A percentile compares a stretch with the other conserved stretches of the same genome.
These are phyloP conservation scores for Paraurostyla sp. DNA, from an alignment of 73 alveolate species.

Conservation along the genomic window DNA sequence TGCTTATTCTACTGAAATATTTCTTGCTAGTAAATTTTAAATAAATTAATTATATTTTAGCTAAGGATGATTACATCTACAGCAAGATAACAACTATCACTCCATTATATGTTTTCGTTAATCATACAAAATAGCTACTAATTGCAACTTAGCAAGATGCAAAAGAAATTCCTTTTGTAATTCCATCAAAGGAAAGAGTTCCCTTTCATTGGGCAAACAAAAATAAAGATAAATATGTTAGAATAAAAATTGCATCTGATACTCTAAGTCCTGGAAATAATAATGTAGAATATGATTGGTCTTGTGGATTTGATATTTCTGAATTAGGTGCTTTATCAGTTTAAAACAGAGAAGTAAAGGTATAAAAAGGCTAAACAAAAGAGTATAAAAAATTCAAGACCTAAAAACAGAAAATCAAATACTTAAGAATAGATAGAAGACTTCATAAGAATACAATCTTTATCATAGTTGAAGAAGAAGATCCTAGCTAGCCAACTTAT, in stretches of 20 bases:
- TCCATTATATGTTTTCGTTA: slow-evolving; percentile 65
- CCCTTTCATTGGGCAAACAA: slow-evolving; percentile 57
- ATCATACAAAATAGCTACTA: slow-evolving; percentile 25
- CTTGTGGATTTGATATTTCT: slow-evolving; percentile 45
- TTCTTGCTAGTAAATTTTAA: slow-evolving; percentile 29
- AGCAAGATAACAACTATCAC: slow-evolving; percentile 58
- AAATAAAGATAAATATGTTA: slow-evolving; percentile 15
- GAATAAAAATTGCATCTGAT: background rate
- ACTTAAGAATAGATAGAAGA: slow-evolving; percentile 62
- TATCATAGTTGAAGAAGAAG: slow-evolving; percentile 64
- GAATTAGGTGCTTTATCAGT: slow-evolving; percentile 57
- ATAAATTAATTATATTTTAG: background rate
- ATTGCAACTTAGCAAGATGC: slow-evolving; percentile 27
- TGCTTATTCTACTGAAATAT: slow-evolving; percentile 54
- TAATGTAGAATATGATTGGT: slow-evolving; percentile 56
- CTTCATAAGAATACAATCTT: slow-evolving; percentile 65
- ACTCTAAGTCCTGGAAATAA: background rate
- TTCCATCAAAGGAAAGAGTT: slow-evolving; percentile 33
- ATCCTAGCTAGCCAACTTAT: slow-evolving; percentile 33
- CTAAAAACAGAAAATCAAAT: background rate
- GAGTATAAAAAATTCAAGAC: background rate
- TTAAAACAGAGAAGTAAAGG: slow-evolving; percentile 5
- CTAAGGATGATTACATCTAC: slow-evolving; percentile 59
- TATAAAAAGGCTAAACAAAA: background rate
- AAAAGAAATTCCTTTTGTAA: slow-evolving; percentile 11